These are phyloP conservation scores for Nicotiana rustica DNA, from an alignment of 305 asterid genomes.

Conservation along the genomic window DNA sequence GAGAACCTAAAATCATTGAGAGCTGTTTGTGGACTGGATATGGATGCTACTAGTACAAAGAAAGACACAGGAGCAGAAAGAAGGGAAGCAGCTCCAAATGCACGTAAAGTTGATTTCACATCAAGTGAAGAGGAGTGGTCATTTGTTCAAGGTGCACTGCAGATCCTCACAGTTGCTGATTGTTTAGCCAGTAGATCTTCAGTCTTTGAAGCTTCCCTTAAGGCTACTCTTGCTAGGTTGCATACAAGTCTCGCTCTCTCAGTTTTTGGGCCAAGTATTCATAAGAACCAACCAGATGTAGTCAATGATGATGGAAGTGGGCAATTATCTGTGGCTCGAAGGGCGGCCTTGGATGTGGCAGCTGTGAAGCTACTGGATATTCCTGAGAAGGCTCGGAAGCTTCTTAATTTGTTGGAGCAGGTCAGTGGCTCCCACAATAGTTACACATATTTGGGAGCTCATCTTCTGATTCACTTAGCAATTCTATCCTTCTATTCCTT, in stretches of 20 bases:
- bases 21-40: constrained; percentile 86
- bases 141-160: constrained; percentile 95
- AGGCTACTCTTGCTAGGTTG: constrained; percentile 95
- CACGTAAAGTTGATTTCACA: constrained; percentile 70
- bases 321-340: constrained; percentile 75
- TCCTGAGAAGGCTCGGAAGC: constrained; percentile 94
- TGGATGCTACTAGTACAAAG: constrained; percentile 62
- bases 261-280: constrained; percentile 65
- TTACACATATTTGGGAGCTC: constrained; percentile 13
- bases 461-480: not conserved
- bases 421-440: constrained; percentile 47
- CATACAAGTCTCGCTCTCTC: constrained; percentile 82
- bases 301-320: constrained; percentile 66
- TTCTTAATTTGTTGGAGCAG: constrained; percentile 92
- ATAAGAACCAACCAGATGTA: constrained; percentile 65
- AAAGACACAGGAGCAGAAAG: constrained; percentile 82
- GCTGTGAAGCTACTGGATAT: constrained; percentile 80
- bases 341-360: constrained; percentile 91
- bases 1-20: constrained; percentile 88
- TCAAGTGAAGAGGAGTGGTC: constrained; percentile 99
- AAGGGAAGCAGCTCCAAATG: constrained; percentile 68
- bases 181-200: constrained; percentile 88
- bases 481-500: not conserved
- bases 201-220: constrained; percentile 95
- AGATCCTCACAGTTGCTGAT: constrained; percentile 96